These are phyloP conservation scores for Vitis hybrid DNA, from an alignment of 177 flowering plant genomes.

Conservation along the genomic window DNA sequence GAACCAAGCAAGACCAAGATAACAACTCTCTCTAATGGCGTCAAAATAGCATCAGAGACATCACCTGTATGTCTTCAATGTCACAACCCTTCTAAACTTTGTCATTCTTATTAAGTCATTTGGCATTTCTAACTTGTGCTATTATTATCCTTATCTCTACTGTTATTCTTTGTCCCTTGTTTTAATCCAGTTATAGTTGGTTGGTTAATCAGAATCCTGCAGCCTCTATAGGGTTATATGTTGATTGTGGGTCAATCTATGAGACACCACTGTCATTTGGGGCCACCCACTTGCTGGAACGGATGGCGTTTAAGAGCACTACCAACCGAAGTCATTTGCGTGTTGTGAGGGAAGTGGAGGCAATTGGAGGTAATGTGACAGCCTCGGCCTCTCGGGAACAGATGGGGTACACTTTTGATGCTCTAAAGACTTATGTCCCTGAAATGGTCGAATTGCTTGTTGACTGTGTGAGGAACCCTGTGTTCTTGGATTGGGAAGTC, in stretches of 20 bases:
- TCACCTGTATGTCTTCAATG: slow-evolving; percentile 45
- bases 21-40: slow-evolving; percentile 80
- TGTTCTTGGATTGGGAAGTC: slow-evolving; percentile 93
- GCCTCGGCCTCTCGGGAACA: slow-evolving; percentile 92
- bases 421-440: slow-evolving; percentile 78
- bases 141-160: too few relatives aligned
- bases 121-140: not conserved
- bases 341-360: slow-evolving; percentile 90
- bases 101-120: not conserved
- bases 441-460: slow-evolving; percentile 91
- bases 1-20: slow-evolving; percentile 74
- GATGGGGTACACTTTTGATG: slow-evolving; percentile 88
- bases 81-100: not conserved
- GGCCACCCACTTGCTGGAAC: slow-evolving; percentile 78
- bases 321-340: slow-evolving; percentile 82
- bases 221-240: slow-evolving; percentile 80
- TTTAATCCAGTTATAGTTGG: not conserved
- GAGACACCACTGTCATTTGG: slow-evolving; percentile 70
- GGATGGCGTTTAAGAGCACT: slow-evolving; percentile 96
- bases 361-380: slow-evolving; percentile 73
- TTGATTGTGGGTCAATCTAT: slow-evolving; percentile 86
- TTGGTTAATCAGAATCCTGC: slow-evolving; percentile 59
- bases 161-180: too few relatives aligned
- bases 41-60: slow-evolving; percentile 75
- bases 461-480: slow-evolving; percentile 90